A percentile compares a stretch with the other conserved stretches of the same genome.
Evolutionary conservation across 2,329 filamentous ascomycete genomes (phyloP).

Genomic region (Colletotrichum somersetense): DNA sequence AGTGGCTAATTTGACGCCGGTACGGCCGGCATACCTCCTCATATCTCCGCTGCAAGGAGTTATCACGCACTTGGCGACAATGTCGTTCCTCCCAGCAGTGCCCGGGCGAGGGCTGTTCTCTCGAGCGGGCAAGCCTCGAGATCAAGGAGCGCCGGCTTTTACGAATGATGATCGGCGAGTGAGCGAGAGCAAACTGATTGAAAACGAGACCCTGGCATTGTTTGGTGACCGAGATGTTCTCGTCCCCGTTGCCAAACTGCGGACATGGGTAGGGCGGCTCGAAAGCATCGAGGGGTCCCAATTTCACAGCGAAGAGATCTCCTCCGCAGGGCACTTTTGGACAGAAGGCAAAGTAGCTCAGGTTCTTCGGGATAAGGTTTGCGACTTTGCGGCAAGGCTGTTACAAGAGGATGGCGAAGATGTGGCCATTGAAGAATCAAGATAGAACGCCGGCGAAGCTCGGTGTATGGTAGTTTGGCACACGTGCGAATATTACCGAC

Average conservation of each 20-base stretch:
- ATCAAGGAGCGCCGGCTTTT: constrained; percentile 35
- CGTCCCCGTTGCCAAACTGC: constrained; percentile 73
- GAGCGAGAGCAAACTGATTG: constrained; percentile 68
- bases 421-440: background rate
- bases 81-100: constrained; percentile 63
- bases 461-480: background rate
- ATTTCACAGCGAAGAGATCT: constrained; percentile 63
- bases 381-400: constrained; percentile 46
- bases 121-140: constrained; percentile 27
- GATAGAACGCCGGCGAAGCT: background rate
- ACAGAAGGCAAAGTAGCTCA: constrained; percentile 63
- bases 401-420: constrained; percentile 19
- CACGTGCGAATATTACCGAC: background rate
- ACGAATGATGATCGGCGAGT: constrained; percentile 27
- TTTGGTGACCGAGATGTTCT: constrained; percentile 84
- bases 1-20: constrained; percentile 52
- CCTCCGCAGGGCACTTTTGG: constrained; percentile 74
- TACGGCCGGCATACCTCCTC: constrained; percentile 69
- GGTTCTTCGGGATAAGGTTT: constrained; percentile 50
- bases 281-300: constrained; percentile 55
- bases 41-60: constrained; percentile 76
- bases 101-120: constrained; percentile 41
- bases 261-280: constrained; percentile 73
- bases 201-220: constrained; percentile 74
- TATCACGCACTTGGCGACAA: constrained; percentile 71